Evolutionary conservation across 169 alveolate genomes (phyloP).

Genomic region (Babesia ovata): DNA sequence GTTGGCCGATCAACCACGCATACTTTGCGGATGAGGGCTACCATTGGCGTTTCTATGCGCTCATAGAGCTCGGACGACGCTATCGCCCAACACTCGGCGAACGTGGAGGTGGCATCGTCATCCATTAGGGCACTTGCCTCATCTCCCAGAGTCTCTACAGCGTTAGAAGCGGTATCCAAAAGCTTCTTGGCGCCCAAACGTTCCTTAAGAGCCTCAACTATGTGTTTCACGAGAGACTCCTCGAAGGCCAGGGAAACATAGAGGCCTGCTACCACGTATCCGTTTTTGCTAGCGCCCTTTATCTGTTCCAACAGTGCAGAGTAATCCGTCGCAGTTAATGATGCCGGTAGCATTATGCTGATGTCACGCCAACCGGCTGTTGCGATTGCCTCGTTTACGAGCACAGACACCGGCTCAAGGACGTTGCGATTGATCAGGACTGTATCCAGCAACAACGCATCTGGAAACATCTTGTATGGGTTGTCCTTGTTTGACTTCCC

Average conservation of each 20-base stretch:
- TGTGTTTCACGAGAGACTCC: conserved; percentile 27
- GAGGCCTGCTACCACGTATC: conserved; percentile 36
- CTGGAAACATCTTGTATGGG: conserved; percentile 18
- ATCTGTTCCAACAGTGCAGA: conserved; percentile 9
- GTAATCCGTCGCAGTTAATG: conserved; percentile 28
- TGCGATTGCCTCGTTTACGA: conserved; percentile 62
- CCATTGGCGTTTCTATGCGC: neutral
- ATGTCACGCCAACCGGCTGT: conserved; percentile 54
- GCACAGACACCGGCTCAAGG: conserved; percentile 53
- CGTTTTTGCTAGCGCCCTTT: conserved; percentile 50
- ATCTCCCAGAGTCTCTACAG: neutral
- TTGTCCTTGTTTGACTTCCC: conserved; percentile 9
- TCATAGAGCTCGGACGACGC: conserved; percentile 20
- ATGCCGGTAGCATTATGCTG: conserved; percentile 54
- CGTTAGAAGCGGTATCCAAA: neutral
- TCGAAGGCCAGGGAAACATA: conserved; percentile 42
- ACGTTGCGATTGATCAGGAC: conserved; percentile 40
- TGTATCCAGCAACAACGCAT: conserved; percentile 38
- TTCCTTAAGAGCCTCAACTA: conserved; percentile 40
- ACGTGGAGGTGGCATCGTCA: conserved; percentile 1
- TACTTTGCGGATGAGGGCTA: conserved; percentile 7
- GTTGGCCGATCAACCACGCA: conserved; percentile 3
- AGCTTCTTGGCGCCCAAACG: conserved; percentile 13
- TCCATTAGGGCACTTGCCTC: conserved; percentile 3
- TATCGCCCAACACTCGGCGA: conserved; percentile 29